Evolutionary conservation across 2,329 filamentous ascomycete species (phyloP), one percentile per base, ranked within the genome.

Genomic region (Colletotrichum nymphaeae): DNA sequence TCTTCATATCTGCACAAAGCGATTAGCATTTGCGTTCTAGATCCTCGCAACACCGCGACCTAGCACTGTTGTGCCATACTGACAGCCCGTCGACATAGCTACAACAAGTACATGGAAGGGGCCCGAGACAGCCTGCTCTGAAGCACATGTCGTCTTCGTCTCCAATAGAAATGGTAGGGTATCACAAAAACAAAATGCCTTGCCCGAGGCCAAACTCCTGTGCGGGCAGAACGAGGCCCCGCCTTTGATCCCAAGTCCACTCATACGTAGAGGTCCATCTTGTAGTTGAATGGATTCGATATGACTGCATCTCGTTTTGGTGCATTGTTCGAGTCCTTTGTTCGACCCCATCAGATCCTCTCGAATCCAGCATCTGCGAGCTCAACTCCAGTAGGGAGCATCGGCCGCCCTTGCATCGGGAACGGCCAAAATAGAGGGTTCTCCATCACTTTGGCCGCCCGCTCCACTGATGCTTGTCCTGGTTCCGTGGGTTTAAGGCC

Each of bases 391-490:
- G 79, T 82, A 0, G 87, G 85, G 32, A 91, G 75, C 70, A 90
- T 87, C 3, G 89, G 88, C 26, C 88, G 83, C 0, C 89, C 89
- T 75, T 90, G 89, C 87, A 90, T 87, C 0, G 89, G 89, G 73
- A 90, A 91, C 0, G 89, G 88, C 89, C 89, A 91, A 76, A 90
- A 90, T 2, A 90, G 80, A 22, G 88, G 88, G 67, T 90, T 90
- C 72, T 88, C 86, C 74, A 86, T 79, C 24, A 77, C 80, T 26
- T 84, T 84, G 0, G 83, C 83, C 49, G 77, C 78, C 62, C 79
- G 77, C 14, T 67, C 62, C 5, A 79, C 73, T 1, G 67, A 53
- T 19, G 57, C n/a, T 24, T 30, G 49, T 56, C 16, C 75, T 66
- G 55, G 74, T 14, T 63, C 19, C 4, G 24, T 57, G 22, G 11